Conservation (phyloP, 2,329 filamentous ascomycete species). For the Botrytis elliptica region DNA sequence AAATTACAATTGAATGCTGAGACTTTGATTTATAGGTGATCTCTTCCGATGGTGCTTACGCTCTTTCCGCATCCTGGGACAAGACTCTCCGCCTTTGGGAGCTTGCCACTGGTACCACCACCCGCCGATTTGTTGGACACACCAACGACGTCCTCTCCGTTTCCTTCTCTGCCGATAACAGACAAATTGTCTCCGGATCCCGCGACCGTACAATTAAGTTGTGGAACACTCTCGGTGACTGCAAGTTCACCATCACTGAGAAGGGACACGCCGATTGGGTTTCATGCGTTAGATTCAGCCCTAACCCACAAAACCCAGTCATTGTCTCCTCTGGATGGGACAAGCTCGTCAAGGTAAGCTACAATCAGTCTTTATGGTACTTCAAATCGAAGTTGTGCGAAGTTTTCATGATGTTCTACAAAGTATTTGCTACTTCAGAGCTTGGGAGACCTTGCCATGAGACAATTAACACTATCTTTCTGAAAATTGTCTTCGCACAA, state of each 20-base stretch:
- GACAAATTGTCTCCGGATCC: conserved; percentile 98
- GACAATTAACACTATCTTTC: conserved; percentile 90
- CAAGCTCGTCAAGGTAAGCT: conserved; percentile 98
- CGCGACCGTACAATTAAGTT: conserved; percentile 99
- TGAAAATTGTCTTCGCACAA: conserved; percentile 57
- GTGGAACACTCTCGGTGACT: conserved; percentile 99
- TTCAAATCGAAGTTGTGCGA: conserved; percentile 30
- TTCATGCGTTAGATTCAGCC: conserved; percentile 98
- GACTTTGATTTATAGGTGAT: conserved; percentile 68
- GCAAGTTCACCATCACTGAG: conserved; percentile 99
- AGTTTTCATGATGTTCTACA: conserved; percentile 84
- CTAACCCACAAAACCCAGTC: conserved; percentile 99
- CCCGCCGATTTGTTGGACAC: conserved; percentile 97
- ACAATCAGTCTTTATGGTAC: conserved; percentile 26
- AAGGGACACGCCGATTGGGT: conserved; percentile 99
- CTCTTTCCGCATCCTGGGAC: conserved; percentile 98
- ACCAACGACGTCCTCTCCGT: conserved; percentile 99
- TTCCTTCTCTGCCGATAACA: conserved; percentile 99
- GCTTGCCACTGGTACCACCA: conserved; percentile 94
- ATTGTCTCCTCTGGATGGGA: conserved; percentile 99
- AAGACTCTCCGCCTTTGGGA: conserved; percentile 99
- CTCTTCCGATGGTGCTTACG: conserved; percentile 98
- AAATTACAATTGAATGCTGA: conserved; percentile 41
- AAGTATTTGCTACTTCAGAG: conserved; percentile 99
- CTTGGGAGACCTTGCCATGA: conserved; percentile 80